Base-by-base conservation (phyloP, 1,139 yeast genomes). In the Keqinozyma sinolaborantium region DNA sequence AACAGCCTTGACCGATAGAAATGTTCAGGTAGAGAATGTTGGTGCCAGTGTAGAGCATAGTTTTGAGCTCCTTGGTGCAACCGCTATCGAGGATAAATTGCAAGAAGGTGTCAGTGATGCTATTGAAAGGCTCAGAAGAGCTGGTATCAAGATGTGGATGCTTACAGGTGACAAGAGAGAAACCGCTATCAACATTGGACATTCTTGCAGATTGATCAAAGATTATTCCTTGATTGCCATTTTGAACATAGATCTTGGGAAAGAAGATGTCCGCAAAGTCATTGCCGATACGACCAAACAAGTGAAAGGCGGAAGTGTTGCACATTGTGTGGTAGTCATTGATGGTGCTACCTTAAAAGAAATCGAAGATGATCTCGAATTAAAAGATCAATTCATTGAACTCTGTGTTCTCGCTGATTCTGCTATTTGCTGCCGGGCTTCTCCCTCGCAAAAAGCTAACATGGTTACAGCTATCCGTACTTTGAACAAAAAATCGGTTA, bases 71-170 rank as follows among this genome's bases (percentile, higher is more conserved):
- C 57, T 83, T 10, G 98, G 98, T 6, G 97, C 96, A 2, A 88
- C 97, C 3, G 98, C 97, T 0, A 92, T 94, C 42, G 99, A 94
- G 55, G 99, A 94, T 52, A 94, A 92, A 52, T 68, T 94, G 29
- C 99, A 94, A 58, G 85, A 83, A 27, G 99, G 98, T 9, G 98
- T 94, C 1, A 83, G 97, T 16, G 96, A 88, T 36, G 78, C 97
- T 0, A 90, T 92, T 41, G 97, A 88, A 36, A 88, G 87, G 51
- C 70, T 94, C 25, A 76, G 96, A 46, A 71, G 95, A 39, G 98
- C 98, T 0, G 95, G 95, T 4, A 88, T 92, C 36, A 86, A 83
- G 50, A 62, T 94, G 67, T 92, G 99, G 98, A 92, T 92, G 97
- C 68, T 92, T 36, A 92, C 99, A 0, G 99, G 99, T 32, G 99